A percentile compares a stretch with the other conserved stretches of the same genome.
Conservation (phyloP, 1,139 yeast species). For the Pichia norvegensis region DNA sequence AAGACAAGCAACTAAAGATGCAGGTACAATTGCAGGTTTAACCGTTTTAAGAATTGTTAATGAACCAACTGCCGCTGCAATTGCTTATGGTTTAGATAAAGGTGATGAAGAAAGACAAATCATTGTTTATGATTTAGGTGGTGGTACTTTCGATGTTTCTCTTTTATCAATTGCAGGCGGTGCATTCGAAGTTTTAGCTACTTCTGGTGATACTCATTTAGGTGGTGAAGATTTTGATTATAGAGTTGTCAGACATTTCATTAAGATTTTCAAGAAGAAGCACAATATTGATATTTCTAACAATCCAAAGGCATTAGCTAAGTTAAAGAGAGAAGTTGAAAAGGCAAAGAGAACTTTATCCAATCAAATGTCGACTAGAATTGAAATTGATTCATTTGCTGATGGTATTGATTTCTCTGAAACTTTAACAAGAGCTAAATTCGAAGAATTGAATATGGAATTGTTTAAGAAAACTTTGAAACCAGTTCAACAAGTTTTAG, state of each 20-base stretch:
- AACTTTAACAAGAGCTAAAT: constrained; percentile 88
- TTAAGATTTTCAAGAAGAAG: constrained; percentile 83
- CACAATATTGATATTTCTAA: constrained; percentile 66
- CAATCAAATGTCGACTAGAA: constrained; percentile 80
- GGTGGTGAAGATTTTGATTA: constrained; percentile 98
- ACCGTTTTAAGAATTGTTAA: constrained; percentile 91
- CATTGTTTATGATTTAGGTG: constrained; percentile 92
- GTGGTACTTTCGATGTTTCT: constrained; percentile 93
- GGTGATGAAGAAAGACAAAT: constrained; percentile 81
- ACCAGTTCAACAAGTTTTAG: constrained; percentile 89
- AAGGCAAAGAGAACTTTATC: constrained; percentile 94
- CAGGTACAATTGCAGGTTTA: constrained; percentile 94
- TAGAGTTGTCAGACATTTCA: constrained; percentile 79
- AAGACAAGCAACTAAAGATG: constrained; percentile 97
- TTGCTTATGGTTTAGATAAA: constrained; percentile 94
- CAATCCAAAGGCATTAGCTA: constrained; percentile 75
- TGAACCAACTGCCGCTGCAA: constrained; percentile 98
- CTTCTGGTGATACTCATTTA: constrained; percentile 92
- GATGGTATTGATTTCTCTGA: constrained; percentile 95
- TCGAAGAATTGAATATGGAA: constrained; percentile 85
- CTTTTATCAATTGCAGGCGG: constrained; percentile 84
- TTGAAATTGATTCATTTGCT: constrained; percentile 90
- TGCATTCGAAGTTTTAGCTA: constrained; percentile 89
- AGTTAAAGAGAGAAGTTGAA: constrained; percentile 92
- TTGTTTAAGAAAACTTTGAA: constrained; percentile 82